Evolutionary conservation across 2,329 filamentous ascomycete species (phyloP).

Genomic region (Ceratocystis variospora): DNA sequence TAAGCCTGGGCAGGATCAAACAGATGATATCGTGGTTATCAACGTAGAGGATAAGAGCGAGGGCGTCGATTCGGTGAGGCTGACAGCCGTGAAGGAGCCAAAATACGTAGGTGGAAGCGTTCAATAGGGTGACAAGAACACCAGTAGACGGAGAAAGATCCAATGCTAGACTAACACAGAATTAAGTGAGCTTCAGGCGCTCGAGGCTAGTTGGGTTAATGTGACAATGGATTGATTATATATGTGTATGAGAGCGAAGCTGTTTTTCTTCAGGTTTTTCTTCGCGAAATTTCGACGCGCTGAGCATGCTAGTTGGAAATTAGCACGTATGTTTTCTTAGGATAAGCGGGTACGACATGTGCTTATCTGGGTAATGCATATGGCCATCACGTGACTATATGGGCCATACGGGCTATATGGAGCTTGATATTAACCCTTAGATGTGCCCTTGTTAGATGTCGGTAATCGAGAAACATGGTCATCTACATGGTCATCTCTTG

Average conservation of each 20-base stretch:
- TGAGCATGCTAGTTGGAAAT: background rate
- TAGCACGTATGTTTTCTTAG: background rate
- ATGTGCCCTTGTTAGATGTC: no score
- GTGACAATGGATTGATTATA: background rate
- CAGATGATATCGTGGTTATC: no score
- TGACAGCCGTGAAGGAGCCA: no score
- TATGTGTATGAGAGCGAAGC: no score
- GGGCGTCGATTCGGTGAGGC: background rate
- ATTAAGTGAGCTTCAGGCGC: background rate
- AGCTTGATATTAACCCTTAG: background rate
- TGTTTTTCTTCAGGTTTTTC: background rate
- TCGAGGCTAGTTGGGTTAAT: background rate
- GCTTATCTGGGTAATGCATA: background rate
- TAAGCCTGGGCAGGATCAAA: background rate
- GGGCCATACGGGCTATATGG: no score
- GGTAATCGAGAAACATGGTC: background rate
- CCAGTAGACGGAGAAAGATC: background rate
- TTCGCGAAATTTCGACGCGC: slow-evolving; percentile 10
- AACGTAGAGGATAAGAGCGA: background rate
- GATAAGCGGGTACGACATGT: background rate
- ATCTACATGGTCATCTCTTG: background rate
- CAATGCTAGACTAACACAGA: no score
- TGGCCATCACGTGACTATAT: background rate
- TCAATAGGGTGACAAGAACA: no score
- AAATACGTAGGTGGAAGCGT: no score